Base-by-base conservation (phyloP, 352 stramenopile species). In the Pythium angustatum region DNA sequence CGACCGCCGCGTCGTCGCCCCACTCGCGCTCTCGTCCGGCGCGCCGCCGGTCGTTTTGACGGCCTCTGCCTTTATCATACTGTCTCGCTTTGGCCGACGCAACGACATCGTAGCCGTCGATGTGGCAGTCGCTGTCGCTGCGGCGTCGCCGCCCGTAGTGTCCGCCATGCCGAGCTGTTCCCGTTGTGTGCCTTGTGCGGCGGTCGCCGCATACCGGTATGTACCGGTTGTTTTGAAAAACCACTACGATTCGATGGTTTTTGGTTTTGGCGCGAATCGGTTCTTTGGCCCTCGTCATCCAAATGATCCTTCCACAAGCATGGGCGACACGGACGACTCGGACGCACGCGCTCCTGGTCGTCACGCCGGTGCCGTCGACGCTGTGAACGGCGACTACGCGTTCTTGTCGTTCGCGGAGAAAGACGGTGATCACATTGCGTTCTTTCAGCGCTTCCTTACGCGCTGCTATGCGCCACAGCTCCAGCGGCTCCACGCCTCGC, bases 81-180 rank as follows among this genome's bases (percentile, higher is more conserved):
- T 62, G 31, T 81, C 72, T 24, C 77, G 67, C 73, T 73, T 78
- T 26, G 77, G 83, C 31, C 72, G 66, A 6, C 75, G 75, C 51
- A 63, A 58, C 26, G 56, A 21, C 5, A 36, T 28, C 12, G 66
- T 48, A 27, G 59, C 17, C 19, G 12, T 28, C 30, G 11, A 43
- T 19, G 33, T 57, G 47, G 14, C 27, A 26, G 24, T 54, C 10
- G 47, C 47, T 7, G 47, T 17, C 26, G 26, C 17, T 10, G 19
- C 10, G n/a, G 17, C 24, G 6, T 54, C 47, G 24, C 19, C 50
- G 22, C 19, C n/a, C 8, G 28, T 44, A 10, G 22, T 10, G 27
- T 27, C 22, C n/a, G n/a, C n/a, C n/a, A n/a, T n/a, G n/a, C n/a
- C n/a, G n/a, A n/a, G n/a, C n/a, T 27, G 11, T 45, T 21, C 6